phyloP scores from a whole-genome alignment of 371 early-diverging fungal species.

The Massospora cicadina region DNA sequence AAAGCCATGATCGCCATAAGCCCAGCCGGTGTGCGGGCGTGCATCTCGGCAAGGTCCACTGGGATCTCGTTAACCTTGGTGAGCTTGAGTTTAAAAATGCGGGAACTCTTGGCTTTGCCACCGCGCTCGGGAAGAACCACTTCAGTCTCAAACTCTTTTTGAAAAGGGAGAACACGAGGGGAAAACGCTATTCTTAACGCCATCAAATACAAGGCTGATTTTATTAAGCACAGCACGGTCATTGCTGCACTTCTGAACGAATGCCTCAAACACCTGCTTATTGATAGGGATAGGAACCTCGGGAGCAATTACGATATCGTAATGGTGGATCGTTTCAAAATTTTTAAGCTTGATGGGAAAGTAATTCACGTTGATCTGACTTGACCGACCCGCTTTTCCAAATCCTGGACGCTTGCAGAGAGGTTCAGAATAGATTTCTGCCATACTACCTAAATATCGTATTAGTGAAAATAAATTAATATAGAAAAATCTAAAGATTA shows the following conservation, averaged over 20 bases:
- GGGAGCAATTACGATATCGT: constrained; percentile 19
- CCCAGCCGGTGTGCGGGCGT: constrained; percentile 19
- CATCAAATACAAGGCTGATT: constrained; percentile 33
- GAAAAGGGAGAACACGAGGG: constrained; percentile 23
- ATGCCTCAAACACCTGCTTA: constrained; percentile 23
- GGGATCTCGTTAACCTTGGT: neutral
- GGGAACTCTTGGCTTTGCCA: neutral
- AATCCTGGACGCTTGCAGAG: neutral
- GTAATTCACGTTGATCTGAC: neutral
- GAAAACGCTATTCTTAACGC: constrained; percentile 39
- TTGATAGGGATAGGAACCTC: constrained; percentile 25
- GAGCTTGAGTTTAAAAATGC: neutral
- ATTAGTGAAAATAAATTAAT: too few species aligned
- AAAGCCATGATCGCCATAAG: constrained; percentile 39
- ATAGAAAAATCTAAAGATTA: too few species aligned
- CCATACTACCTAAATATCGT: too few species aligned
- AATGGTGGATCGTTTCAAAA: constrained; percentile 15
- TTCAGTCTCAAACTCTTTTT: constrained; percentile 4
- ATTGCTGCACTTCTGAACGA: constrained; percentile 17
- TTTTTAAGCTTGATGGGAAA: constrained; percentile 10
- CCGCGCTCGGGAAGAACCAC: neutral
- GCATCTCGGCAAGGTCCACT: constrained; percentile 12
- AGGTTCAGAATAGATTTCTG: too few species aligned
- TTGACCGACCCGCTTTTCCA: neutral
- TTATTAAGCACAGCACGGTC: constrained; percentile 17